These are phyloP conservation scores for Paecilomyces variotii DNA, from an alignment of 2,329 filamentous ascomycete genomes.

Conservation along the genomic window DNA sequence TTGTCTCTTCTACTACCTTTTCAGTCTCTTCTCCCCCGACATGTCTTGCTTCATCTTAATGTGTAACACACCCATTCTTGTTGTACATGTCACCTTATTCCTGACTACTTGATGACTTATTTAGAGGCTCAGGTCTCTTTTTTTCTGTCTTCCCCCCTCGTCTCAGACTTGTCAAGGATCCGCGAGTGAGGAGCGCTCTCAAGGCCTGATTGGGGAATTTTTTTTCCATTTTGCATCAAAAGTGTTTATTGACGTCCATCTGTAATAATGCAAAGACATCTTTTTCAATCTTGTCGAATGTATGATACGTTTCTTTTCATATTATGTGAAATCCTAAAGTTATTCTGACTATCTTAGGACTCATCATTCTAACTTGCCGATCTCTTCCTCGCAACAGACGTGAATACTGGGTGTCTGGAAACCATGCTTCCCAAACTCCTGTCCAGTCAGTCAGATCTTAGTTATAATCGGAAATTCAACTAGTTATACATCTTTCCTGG, in stretches of 20 bases:
- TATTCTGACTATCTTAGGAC: background rate
- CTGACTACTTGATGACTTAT: background rate
- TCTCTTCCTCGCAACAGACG: no score
- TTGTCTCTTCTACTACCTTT: conserved; percentile 11
- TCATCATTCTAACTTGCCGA: background rate
- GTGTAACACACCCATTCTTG: conserved; percentile 4
- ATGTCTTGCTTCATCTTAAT: background rate
- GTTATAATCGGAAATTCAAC: no score
- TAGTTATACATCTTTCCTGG: no score
- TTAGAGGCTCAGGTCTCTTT: background rate
- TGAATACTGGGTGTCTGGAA: no score
- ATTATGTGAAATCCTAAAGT: background rate
- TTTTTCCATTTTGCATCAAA: background rate
- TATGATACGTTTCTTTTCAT: background rate
- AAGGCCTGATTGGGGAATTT: background rate
- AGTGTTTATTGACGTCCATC: background rate
- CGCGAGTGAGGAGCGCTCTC: background rate
- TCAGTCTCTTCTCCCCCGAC: background rate
- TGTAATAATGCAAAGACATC: background rate
- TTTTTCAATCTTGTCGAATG: background rate
- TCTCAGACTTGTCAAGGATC: background rate
- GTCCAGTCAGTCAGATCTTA: no score
- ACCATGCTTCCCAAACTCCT: no score
- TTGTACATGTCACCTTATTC: background rate
- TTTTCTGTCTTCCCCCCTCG: background rate